A percentile compares a stretch with the other conserved stretches of the same genome.
Conservation (phyloP, 495 filamentous ascomycete species). For the Xylaria sp. region DNA sequence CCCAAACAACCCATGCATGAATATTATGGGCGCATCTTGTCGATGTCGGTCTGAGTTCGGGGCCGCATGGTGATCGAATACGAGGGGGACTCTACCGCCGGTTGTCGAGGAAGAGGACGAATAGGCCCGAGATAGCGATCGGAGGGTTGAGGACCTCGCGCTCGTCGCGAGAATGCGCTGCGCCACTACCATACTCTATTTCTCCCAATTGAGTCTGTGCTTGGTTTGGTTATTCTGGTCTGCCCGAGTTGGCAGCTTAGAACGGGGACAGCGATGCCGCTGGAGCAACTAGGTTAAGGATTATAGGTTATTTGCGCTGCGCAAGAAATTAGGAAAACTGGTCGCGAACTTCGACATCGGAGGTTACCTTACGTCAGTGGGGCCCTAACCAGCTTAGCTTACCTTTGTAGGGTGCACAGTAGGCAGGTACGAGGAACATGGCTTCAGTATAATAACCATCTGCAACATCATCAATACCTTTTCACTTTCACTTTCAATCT, state of each 20-base stretch:
- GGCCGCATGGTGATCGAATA: conserved; percentile 66
- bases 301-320: neutral
- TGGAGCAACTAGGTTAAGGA: neutral
- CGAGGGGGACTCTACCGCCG: conserved; percentile 48
- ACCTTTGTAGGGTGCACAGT: no score
- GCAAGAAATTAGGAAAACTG: neutral
- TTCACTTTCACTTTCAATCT: neutral
- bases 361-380: conserved; percentile 5
- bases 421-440: no score
- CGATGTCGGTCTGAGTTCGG: conserved; percentile 43
- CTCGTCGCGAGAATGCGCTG: conserved; percentile 20
- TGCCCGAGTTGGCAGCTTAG: neutral
- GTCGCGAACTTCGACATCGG: conserved; percentile 21
- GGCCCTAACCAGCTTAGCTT: neutral
- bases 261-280: neutral
- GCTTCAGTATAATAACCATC: neutral
- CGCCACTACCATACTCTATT: conserved; percentile 9
- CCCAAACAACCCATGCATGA: conserved; percentile 94
- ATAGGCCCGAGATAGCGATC: neutral
- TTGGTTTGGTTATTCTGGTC: no score
- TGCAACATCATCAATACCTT: neutral
- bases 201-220: neutral
- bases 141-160: conserved; percentile 8
- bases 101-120: conserved; percentile 13
- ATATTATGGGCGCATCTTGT: conserved; percentile 73